A percentile compares a stretch with the other conserved stretches of the same genome.
phyloP scores from a whole-genome alignment of 1,139 yeast species.

The Diutina sp. region DNA sequence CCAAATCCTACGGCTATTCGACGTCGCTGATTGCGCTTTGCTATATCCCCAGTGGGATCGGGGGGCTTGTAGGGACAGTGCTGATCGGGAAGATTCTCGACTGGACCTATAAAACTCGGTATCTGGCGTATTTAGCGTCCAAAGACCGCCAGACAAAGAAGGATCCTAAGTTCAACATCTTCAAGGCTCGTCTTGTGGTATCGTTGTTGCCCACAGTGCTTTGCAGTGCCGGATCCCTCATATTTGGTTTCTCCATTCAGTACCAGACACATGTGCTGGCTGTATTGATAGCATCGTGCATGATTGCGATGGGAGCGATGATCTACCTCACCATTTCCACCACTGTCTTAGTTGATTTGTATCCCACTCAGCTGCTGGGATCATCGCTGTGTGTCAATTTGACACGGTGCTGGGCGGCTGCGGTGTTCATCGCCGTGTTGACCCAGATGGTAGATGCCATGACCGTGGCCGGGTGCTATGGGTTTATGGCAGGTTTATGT shows the following conservation, averaged over 20 bases:
- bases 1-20: conserved; percentile 32
- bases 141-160: conserved; percentile 35
- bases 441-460: conserved; percentile 31
- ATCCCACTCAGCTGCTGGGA: conserved; percentile 2
- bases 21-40: conserved; percentile 51
- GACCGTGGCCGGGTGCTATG: conserved; percentile 3
- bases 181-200: neutral
- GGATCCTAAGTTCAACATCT: conserved; percentile 5
- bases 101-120: conserved; percentile 21
- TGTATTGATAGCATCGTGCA: conserved; percentile 1
- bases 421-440: conserved; percentile 31
- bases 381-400: conserved; percentile 4
- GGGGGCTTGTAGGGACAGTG: conserved; percentile 41
- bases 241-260: neutral
- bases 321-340: neutral
- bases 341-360: conserved; percentile 1
- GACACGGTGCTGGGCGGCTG: conserved; percentile 5
- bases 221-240: neutral
- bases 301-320: conserved; percentile 2
- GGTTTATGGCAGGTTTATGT: conserved; percentile 8
- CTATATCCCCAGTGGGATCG: conserved; percentile 47
- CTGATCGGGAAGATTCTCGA: conserved; percentile 35
- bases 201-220: neutral
- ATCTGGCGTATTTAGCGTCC: conserved; percentile 11
- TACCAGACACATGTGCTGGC: conserved; percentile 2